Conservation (phyloP, 495 filamentous ascomycete genomes). For the Hypoxylon fragiforme region DNA sequence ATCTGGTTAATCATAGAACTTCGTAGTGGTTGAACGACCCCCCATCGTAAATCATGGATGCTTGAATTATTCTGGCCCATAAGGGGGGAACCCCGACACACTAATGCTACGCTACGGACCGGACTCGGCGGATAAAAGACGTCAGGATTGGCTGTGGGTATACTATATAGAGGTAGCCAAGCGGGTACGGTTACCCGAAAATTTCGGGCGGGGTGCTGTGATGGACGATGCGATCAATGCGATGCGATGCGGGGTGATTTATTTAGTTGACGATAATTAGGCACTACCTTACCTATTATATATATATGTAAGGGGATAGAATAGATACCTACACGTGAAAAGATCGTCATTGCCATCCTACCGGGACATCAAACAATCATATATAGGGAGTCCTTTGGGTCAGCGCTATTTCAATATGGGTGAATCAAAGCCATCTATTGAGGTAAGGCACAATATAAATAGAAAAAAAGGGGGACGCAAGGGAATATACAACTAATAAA, state of each 20-base stretch:
- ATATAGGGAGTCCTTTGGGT: background rate
- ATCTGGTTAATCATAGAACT: too few species aligned
- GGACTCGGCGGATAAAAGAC: constrained; percentile 9
- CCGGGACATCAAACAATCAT: background rate
- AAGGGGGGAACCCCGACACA: too few species aligned
- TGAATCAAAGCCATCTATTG: background rate
- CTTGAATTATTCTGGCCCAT: too few species aligned
- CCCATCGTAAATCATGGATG: too few species aligned
- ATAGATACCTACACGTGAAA: background rate
- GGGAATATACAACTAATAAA: background rate
- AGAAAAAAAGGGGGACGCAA: background rate
- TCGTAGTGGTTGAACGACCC: too few species aligned
- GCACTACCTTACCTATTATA: too few species aligned
- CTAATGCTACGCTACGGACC: constrained; percentile 6
- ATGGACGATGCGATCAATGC: too few species aligned
- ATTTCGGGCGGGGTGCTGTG: too few species aligned
- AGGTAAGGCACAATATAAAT: constrained; percentile 18
- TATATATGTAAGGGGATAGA: too few species aligned
- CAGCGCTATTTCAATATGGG: constrained; percentile 11
- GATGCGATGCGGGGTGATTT: constrained; percentile 7
- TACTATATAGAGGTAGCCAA: constrained; percentile 8
- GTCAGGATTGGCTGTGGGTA: constrained; percentile 9
- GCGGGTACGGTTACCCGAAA: constrained; percentile 9
- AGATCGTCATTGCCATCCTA: background rate
- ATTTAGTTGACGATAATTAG: background rate